Conservation (phyloP, 192 early-diverging fungal genomes). For the Helicostylum pulchrum region DNA sequence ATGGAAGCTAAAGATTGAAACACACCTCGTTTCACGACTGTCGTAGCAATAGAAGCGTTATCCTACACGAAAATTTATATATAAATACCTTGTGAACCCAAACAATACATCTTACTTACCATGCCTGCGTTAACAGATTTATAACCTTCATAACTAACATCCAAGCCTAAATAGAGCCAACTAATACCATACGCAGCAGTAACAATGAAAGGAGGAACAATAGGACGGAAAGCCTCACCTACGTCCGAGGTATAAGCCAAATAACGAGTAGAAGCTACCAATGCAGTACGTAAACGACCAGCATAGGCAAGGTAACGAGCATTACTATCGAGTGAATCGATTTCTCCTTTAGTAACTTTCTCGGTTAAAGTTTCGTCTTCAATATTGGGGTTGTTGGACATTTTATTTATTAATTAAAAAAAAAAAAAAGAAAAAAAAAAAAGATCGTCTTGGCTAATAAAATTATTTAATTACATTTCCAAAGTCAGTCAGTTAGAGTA, state of each 20-base stretch:
- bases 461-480: too few relatives aligned
- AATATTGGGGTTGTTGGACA: not conserved
- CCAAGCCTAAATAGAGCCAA: constrained; percentile 60
- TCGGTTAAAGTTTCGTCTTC: constrained; percentile 12
- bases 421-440: not conserved
- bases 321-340: constrained; percentile 44
- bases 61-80: constrained; percentile 5
- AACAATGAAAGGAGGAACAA: constrained; percentile 52
- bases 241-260: constrained; percentile 69
- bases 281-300: constrained; percentile 43
- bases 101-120: constrained; percentile 14
- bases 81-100: not conserved
- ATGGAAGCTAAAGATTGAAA: constrained; percentile 64
- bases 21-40: constrained; percentile 52
- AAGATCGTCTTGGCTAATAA: too few relatives aligned
- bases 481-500: too few relatives aligned
- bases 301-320: constrained; percentile 55
- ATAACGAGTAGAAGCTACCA: constrained; percentile 46
- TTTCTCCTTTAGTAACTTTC: constrained; percentile 33
- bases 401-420: not conserved
- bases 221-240: constrained; percentile 67
- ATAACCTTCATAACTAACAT: constrained; percentile 59
- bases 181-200: constrained; percentile 58
- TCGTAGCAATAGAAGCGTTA: constrained; percentile 40
- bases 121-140: constrained; percentile 51